These are phyloP conservation scores for Neurospora sp. DNA, from an alignment of 495 filamentous ascomycete genomes.

Conservation along the genomic window DNA sequence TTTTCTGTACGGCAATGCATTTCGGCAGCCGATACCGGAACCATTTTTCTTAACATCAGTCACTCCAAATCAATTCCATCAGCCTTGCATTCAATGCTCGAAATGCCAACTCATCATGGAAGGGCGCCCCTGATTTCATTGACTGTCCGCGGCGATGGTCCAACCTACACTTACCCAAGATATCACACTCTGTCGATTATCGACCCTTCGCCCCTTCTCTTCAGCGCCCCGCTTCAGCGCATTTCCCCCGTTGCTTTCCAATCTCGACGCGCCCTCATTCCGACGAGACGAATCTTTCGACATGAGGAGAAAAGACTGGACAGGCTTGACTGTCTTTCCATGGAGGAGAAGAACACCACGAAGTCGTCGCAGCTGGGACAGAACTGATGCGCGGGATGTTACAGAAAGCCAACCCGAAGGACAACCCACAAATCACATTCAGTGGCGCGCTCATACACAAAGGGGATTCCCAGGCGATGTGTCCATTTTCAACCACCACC, in stretches of 20 bases:
- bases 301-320: too few species aligned
- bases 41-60: not conserved
- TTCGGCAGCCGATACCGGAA: not conserved
- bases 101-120: not conserved
- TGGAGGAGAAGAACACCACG: too few species aligned
- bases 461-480: not conserved
- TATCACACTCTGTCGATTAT: not conserved
- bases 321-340: not conserved
- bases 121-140: not conserved
- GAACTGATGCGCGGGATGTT: not conserved
- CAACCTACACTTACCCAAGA: not conserved
- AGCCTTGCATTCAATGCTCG: not conserved
- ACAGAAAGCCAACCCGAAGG: not conserved
- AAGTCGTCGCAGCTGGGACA: not conserved
- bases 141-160: not conserved
- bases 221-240: not conserved
- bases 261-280: not conserved
- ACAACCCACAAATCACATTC: not conserved
- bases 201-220: not conserved
- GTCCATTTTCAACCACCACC: too few species aligned
- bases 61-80: not conserved
- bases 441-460: not conserved
- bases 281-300: not conserved
- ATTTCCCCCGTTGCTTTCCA: not conserved
- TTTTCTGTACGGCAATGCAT: not conserved